Evolutionary conservation across 768 basidiomycete species (phyloP).

Genomic region (Lactarius psammicola): DNA sequence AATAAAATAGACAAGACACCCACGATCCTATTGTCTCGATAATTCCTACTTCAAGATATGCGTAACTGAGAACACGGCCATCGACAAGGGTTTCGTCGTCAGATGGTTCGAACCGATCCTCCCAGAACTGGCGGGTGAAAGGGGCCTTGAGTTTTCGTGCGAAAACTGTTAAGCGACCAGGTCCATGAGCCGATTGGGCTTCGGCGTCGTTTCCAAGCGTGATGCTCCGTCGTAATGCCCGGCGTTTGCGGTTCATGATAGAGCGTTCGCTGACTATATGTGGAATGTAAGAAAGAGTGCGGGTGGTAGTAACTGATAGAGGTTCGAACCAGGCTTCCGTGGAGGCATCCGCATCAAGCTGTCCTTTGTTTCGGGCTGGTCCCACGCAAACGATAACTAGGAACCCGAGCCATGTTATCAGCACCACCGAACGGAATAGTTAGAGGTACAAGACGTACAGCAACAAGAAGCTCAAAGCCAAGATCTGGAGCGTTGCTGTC

Average conservation of each 20-base stretch:
- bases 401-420: slow-evolving; percentile 4
- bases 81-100: slow-evolving; percentile 65
- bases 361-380: slow-evolving; percentile 61
- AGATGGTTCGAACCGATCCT: slow-evolving; percentile 49
- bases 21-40: slow-evolving; percentile 59
- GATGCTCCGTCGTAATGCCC: slow-evolving; percentile 55
- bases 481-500: slow-evolving; percentile 46
- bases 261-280: slow-evolving; percentile 54
- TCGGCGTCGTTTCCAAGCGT: slow-evolving; percentile 55
- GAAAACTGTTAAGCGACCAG: slow-evolving; percentile 42
- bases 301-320: not conserved
- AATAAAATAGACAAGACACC: slow-evolving; percentile 31
- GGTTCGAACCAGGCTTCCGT: slow-evolving; percentile 55
- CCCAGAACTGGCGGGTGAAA: slow-evolving; percentile 60
- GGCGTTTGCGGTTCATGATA: slow-evolving; percentile 51
- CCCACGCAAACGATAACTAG: slow-evolving; percentile 71
- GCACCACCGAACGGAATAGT: not conserved
- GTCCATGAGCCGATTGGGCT: slow-evolving; percentile 44
- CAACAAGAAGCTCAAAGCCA: slow-evolving; percentile 66
- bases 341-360: slow-evolving; percentile 66
- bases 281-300: not conserved
- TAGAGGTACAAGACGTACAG: slow-evolving; percentile 42
- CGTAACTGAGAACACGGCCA: slow-evolving; percentile 58
- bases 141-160: slow-evolving; percentile 46
- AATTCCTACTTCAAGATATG: slow-evolving; percentile 63